These are phyloP conservation scores for Saccharomyces mikatae DNA, from an alignment of 805 yeast genomes.

Conservation along the genomic window DNA sequence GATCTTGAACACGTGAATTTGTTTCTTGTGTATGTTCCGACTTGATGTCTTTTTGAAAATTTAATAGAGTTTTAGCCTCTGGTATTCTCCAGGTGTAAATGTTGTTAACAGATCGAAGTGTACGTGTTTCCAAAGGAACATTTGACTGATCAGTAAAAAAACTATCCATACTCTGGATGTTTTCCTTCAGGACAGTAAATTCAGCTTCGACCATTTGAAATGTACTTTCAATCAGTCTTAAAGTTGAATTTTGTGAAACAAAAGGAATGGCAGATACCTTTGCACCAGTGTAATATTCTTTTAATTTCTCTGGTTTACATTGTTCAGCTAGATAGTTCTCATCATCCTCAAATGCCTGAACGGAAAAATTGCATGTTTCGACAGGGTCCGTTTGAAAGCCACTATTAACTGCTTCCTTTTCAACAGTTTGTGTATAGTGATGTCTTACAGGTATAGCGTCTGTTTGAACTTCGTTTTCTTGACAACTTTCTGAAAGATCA, in stretches of 20 bases:
- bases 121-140: constrained; percentile 18
- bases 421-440: background rate
- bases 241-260: constrained; percentile 10
- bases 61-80: constrained; percentile 18
- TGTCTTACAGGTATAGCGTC: background rate
- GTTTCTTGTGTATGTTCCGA: background rate
- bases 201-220: constrained; percentile 29
- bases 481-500: background rate
- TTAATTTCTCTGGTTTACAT: constrained; percentile 15
- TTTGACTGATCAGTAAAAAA: constrained; percentile 32
- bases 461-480: background rate
- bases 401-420: background rate
- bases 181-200: constrained; percentile 27
- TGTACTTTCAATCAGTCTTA: constrained; percentile 21
- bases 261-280: constrained; percentile 6
- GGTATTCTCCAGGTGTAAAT: constrained; percentile 34
- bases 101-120: constrained; percentile 21
- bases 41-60: constrained; percentile 4
- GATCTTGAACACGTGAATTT: background rate
- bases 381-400: constrained; percentile 17
- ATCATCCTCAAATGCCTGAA: constrained; percentile 31
- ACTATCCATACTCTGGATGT: constrained; percentile 19
- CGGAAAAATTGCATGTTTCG: constrained; percentile 9
- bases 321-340: constrained; percentile 26
- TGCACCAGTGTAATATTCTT: constrained; percentile 19